Conservation (phyloP, 2,329 filamentous ascomycete genomes). For the Pezicula neosporulosa region DNA sequence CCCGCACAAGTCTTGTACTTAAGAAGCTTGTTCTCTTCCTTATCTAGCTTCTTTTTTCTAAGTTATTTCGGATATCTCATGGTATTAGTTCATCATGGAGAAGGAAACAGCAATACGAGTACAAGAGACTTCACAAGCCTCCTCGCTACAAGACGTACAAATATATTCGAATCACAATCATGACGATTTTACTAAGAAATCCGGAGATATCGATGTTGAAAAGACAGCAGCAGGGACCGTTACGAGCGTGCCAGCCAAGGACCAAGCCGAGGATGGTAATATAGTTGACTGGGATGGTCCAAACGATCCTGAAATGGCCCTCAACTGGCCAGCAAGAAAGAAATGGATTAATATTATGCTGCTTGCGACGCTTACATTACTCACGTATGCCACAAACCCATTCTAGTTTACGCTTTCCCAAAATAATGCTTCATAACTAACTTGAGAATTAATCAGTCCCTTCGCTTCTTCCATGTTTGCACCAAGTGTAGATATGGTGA, state of each 20-base stretch:
- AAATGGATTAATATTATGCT: constrained; percentile 21
- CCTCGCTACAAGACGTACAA: too few relatives aligned
- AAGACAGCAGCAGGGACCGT: not conserved
- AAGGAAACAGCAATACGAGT: too few relatives aligned
- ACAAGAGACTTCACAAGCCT: too few relatives aligned
- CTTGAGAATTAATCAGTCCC: constrained; percentile 21
- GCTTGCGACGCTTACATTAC: constrained; percentile 21
- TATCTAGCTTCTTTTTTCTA: too few relatives aligned
- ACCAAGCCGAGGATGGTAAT: not conserved
- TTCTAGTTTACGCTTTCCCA: too few relatives aligned
- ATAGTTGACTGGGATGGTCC: constrained; percentile 52
- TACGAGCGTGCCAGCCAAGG: not conserved
- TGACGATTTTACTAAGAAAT: too few relatives aligned
- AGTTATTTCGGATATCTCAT: too few relatives aligned
- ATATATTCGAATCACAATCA: too few relatives aligned
- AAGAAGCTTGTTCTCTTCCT: too few relatives aligned
- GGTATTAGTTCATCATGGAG: too few relatives aligned
- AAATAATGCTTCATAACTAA: not conserved
- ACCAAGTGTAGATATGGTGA: constrained; percentile 40
- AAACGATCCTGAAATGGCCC: constrained; percentile 50
- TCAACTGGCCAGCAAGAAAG: constrained; percentile 39
- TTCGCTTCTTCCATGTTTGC: constrained; percentile 45
- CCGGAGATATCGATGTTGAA: not conserved
- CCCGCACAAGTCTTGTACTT: too few relatives aligned
- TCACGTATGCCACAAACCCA: constrained; percentile 10